phyloP scores from a whole-genome alignment of 2,329 filamentous ascomycete genomes.

The Nemania serpens region DNA sequence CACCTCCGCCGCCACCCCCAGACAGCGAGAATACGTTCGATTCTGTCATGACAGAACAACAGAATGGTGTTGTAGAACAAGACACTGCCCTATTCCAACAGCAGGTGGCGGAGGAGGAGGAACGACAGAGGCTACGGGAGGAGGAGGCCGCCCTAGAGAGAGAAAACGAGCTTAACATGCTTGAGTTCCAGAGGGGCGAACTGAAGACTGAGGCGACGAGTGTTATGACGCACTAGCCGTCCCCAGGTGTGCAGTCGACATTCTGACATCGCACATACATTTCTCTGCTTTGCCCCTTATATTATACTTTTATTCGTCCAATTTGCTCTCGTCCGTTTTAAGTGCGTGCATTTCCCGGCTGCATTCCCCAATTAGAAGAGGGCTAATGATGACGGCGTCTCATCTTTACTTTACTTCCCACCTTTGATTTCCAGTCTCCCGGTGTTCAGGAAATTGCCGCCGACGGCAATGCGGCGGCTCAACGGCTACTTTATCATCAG shows the following conservation, averaged over 20 bases:
- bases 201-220: slow-evolving; percentile 36
- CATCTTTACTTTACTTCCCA: not conserved
- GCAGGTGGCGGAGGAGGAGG: slow-evolving; percentile 60
- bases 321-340: not conserved
- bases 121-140: slow-evolving; percentile 45
- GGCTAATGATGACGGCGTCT: slow-evolving; percentile 8
- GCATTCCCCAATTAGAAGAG: slow-evolving; percentile 9
- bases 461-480: not conserved
- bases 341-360: slow-evolving; percentile 23
- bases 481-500: not conserved
- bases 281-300: slow-evolving; percentile 4
- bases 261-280: not conserved
- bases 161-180: slow-evolving; percentile 47
- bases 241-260: not conserved
- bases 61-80: slow-evolving; percentile 53
- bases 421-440: not conserved
- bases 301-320: not conserved
- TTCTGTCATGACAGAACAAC: slow-evolving; percentile 47
- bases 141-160: slow-evolving; percentile 45
- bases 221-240: slow-evolving; percentile 38
- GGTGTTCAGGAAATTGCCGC: slow-evolving; percentile 5
- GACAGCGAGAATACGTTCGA: slow-evolving; percentile 44
- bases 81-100: slow-evolving; percentile 56
- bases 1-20: slow-evolving; percentile 57
- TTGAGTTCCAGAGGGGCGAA: slow-evolving; percentile 43